Evolutionary conservation across 495 filamentous ascomycete species (phyloP), one percentile per base, ranked within the genome.

Genomic region (Aspergillus haitiensis): DNA sequence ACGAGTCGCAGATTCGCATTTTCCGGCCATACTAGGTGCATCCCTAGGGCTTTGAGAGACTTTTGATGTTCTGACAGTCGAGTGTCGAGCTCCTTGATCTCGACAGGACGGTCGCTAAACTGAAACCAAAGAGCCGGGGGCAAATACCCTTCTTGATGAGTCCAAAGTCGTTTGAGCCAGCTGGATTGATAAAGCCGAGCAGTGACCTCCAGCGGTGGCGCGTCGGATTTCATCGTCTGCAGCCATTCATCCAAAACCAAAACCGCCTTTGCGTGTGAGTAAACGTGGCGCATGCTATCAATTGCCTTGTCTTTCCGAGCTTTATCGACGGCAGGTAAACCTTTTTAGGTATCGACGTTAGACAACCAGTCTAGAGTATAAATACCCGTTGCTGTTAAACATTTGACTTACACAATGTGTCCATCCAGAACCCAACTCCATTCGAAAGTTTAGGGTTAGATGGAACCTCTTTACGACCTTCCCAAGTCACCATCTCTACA

Each of bases 401-500:
- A 18, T 3, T 47, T 47, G 8, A 47, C 47, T 32, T 50, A 37
- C 47, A 52, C 35, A 58, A 37, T 13, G 56, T 58, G 13, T 58
- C 56, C 56, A 58, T 58, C 56, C 56, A 58, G 56, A 58, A 58
- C 1, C 56, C 56, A 12, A 58, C 36, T 1, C 56, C 56, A 47
- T 58, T n/a, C 35, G 16, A 37, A 6, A 39, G 12, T 9, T 31
- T 33, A 5, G 36, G 47, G 33, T 50, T 31, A 44, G 44, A 11
- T 34, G 45, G 56, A 6, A 51, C 16, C 35, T 32, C 35, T 18
- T 58, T 50, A 11, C 56, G 46, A 2, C 56, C 56, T 35, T 42
- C 35, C 56, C 56, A 58, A n/a, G n/a, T 50, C 12, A 58, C 34
- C 11, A 3, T 21, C 21, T 49, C 56, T 18, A 58, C 56, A 8